Percentiles rank a stretch among this genome's conserved stretches.
These are phyloP conservation scores for Suhomyces chickasaworum DNA, from an alignment of 1,139 yeast genomes.

Conservation along the genomic window DNA sequence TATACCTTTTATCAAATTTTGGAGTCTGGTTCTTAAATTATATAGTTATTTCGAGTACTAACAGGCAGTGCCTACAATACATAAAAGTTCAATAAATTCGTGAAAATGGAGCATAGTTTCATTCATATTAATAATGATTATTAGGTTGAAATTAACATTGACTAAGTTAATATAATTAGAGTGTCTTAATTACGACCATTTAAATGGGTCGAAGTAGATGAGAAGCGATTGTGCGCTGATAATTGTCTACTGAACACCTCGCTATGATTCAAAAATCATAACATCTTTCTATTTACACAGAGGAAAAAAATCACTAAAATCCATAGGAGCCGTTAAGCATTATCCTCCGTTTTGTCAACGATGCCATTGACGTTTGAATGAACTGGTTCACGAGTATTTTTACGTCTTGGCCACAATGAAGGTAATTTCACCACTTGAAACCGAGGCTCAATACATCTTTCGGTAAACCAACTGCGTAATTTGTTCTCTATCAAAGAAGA, in stretches of 20 bases:
- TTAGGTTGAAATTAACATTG: too few species aligned
- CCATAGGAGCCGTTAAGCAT: background rate
- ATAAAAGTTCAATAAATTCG: conserved; percentile 1
- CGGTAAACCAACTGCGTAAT: conserved; percentile 86
- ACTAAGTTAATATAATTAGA: too few species aligned
- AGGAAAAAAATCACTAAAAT: background rate
- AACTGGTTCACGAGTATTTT: conserved; percentile 57
- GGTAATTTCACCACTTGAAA: conserved; percentile 85
- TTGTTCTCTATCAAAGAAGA: conserved; percentile 81
- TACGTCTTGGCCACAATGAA: conserved; percentile 85
- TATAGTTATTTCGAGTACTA: background rate
- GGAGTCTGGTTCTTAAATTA: conserved; percentile 5
- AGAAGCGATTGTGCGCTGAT: background rate
- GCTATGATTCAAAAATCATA: background rate
- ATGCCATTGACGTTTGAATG: conserved; percentile 18
- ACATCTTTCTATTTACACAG: background rate
- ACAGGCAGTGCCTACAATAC: conserved; percentile 11
- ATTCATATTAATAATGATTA: too few species aligned
- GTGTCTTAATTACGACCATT: too few species aligned
- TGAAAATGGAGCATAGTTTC: background rate
- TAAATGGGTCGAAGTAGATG: too few species aligned
- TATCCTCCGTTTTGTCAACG: conserved; percentile 17
- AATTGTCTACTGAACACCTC: background rate
- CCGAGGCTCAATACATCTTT: conserved; percentile 90
- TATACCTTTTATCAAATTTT: background rate